Evolutionary conservation across 2,329 filamentous ascomycete species (phyloP).

Genomic region (Zymoseptoria passerinii): DNA sequence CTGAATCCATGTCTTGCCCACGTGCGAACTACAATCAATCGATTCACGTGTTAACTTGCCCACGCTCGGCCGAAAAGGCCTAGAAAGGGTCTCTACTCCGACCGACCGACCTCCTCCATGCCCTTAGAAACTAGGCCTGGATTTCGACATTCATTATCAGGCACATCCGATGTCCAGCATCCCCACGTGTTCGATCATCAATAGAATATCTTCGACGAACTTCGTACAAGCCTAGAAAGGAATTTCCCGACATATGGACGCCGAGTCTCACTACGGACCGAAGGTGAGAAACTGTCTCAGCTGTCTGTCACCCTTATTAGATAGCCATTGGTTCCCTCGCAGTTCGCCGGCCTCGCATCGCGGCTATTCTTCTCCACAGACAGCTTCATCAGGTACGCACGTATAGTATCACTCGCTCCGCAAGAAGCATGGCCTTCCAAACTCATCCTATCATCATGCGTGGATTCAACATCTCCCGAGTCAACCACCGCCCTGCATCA

Average conservation of each 20-base stretch:
- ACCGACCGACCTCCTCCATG: too few species aligned
- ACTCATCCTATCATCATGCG: neutral
- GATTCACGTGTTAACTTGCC: neutral
- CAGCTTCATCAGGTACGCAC: neutral
- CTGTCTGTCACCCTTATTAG: neutral
- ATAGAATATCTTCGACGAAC: too few species aligned
- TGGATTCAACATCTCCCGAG: neutral
- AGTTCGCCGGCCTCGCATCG: neutral
- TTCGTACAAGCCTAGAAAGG: too few species aligned
- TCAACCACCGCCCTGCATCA: neutral
- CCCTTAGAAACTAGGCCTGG: too few species aligned
- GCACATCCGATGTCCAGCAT: too few species aligned
- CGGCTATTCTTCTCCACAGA: neutral
- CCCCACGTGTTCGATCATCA: too few species aligned
- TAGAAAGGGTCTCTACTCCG: neutral
- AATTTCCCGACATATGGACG: too few species aligned
- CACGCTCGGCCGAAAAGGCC: neutral
- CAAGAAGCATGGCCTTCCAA: neutral
- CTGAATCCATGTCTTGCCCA: neutral
- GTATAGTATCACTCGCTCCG: neutral
- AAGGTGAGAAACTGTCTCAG: neutral
- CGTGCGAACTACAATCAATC: neutral
- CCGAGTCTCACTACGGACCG: too few species aligned
- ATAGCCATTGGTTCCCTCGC: neutral
- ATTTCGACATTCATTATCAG: too few species aligned